Conservation (phyloP, 148 eudicot genomes). For the Mesembryanthemum crystallinum region DNA sequence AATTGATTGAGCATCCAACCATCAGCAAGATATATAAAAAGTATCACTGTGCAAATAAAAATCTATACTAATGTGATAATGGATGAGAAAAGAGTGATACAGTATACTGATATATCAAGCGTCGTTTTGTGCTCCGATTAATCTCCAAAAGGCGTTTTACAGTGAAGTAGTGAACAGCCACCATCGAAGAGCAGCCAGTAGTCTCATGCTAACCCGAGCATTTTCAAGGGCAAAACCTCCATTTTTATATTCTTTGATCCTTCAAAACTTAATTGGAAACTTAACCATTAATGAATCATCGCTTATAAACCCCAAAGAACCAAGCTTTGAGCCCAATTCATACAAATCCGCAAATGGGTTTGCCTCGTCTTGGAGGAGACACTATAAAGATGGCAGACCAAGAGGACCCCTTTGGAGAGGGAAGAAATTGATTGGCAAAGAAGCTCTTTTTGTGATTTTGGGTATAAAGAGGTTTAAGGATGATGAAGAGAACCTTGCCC, state of each 20-base stretch:
- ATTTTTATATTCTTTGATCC: background rate
- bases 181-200: background rate
- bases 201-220: slow-evolving; percentile 30
- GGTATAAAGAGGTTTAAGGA: slow-evolving; percentile 73
- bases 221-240: slow-evolving; percentile 25
- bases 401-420: slow-evolving; percentile 91
- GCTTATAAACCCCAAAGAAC: slow-evolving; percentile 9
- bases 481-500: slow-evolving; percentile 59
- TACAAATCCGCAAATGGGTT: slow-evolving; percentile 5
- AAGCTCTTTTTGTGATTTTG: slow-evolving; percentile 66
- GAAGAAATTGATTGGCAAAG: slow-evolving; percentile 85
- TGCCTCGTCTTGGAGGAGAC: slow-evolving; percentile 10
- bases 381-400: slow-evolving; percentile 84
- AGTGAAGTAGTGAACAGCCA: too few species aligned
- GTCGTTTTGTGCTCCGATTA: too few species aligned
- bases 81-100: too few species aligned
- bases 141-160: too few species aligned
- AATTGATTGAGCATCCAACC: too few species aligned
- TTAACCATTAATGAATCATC: slow-evolving; percentile 5
- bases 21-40: too few species aligned
- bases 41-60: too few species aligned
- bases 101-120: too few species aligned
- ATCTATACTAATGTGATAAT: too few species aligned
- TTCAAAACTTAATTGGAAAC: slow-evolving; percentile 2
- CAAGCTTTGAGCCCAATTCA: slow-evolving; percentile 2